Evolutionary conservation across 129 eudicot species (phyloP).

Genomic region (Centrapalus pauciflorus): DNA sequence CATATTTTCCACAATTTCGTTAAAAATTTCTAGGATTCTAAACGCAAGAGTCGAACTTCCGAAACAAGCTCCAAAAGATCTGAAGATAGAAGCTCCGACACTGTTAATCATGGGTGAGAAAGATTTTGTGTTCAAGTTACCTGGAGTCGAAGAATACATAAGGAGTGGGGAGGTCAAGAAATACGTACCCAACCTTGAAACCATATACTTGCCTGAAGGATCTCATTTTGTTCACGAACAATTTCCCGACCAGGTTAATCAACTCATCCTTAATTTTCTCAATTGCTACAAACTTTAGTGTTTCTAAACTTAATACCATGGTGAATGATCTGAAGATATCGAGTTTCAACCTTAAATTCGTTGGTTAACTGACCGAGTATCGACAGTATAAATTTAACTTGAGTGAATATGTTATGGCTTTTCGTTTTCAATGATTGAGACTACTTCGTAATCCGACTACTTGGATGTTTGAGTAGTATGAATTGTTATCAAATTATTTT

Average conservation of each 20-base stretch:
- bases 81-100: constrained; percentile 16
- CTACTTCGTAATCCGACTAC: too few relatives aligned
- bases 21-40: background rate
- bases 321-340: background rate
- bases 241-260: constrained; percentile 18
- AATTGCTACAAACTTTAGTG: background rate
- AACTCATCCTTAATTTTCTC: constrained; percentile 24
- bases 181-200: constrained; percentile 23
- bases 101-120: constrained; percentile 28
- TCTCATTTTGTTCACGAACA: constrained; percentile 29
- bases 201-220: constrained; percentile 18
- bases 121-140: constrained; percentile 20
- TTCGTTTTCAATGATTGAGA: too few relatives aligned
- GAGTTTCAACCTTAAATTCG: too few relatives aligned
- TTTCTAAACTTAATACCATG: too few relatives aligned
- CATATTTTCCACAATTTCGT: background rate
- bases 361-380: too few relatives aligned
- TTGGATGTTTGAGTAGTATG: too few relatives aligned
- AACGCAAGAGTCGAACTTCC: constrained; percentile 3
- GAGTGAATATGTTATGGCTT: too few relatives aligned
- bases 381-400: too few relatives aligned
- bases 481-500: too few relatives aligned
- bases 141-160: constrained; percentile 19
- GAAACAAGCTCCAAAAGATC: constrained; percentile 18
- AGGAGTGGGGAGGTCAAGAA: constrained; percentile 20